Conservation (phyloP, 768 basidiomycete genomes). For the Termitomyces sp. region DNA sequence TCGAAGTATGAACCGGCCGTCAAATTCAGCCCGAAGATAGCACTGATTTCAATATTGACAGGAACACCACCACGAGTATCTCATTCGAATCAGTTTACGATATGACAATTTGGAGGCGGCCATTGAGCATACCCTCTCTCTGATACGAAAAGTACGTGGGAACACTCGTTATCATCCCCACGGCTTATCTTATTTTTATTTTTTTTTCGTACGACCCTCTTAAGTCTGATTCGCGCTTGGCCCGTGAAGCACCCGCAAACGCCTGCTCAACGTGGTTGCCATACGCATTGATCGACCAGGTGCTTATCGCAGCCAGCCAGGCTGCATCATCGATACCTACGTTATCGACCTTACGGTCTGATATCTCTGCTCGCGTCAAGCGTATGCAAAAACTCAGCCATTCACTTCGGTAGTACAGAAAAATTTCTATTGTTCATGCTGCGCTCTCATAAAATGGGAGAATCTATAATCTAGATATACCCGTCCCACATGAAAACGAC, state of each 20-base stretch:
- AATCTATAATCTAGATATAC: no score
- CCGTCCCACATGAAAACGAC: neutral
- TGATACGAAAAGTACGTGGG: constrained; percentile 62
- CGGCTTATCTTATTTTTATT: constrained; percentile 3
- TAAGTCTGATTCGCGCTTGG: constrained; percentile 49
- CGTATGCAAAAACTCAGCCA: constrained; percentile 57
- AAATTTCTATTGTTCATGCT: neutral
- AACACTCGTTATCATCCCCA: neutral
- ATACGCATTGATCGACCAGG: constrained; percentile 80
- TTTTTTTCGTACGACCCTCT: constrained; percentile 9
- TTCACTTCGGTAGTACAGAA: constrained; percentile 16
- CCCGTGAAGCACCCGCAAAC: constrained; percentile 45
- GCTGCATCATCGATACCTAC: constrained; percentile 39
- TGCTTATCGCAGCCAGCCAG: constrained; percentile 58
- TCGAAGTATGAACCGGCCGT: constrained; percentile 47
- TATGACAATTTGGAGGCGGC: constrained; percentile 79
- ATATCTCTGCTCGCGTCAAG: constrained; percentile 59
- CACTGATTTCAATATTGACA: constrained; percentile 19
- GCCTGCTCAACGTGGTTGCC: constrained; percentile 74
- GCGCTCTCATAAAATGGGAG: no score
- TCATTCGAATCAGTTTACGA: constrained; percentile 72
- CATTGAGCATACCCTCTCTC: constrained; percentile 61
- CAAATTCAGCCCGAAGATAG: neutral
- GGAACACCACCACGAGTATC: constrained; percentile 76
- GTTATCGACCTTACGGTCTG: constrained; percentile 48